Percentiles rank a stretch among this genome's conserved stretches.
phyloP scores from a whole-genome alignment of 116 monocot genomes.

The Cymodocea nodosa region DNA sequence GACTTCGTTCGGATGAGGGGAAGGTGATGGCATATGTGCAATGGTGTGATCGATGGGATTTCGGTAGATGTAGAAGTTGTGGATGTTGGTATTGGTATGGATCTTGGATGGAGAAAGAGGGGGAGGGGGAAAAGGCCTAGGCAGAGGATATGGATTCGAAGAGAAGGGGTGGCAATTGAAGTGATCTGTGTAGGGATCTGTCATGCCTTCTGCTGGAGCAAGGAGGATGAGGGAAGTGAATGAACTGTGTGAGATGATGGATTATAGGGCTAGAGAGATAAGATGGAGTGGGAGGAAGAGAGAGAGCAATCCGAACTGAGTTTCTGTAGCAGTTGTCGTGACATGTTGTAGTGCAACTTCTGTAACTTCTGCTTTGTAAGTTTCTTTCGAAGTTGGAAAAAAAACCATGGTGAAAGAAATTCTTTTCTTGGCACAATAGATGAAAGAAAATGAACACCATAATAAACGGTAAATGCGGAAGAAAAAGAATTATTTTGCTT shows the following conservation, averaged over 20 bases:
- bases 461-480: too few species aligned
- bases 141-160: slow-evolving; percentile 21
- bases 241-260: not conserved
- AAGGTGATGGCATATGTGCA: slow-evolving; percentile 11
- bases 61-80: not conserved
- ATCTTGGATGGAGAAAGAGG: slow-evolving; percentile 5
- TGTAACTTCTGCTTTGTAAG: too few species aligned
- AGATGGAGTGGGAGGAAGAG: not conserved
- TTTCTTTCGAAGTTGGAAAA: too few species aligned
- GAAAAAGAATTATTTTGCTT: too few species aligned
- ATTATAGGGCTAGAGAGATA: not conserved
- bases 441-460: too few species aligned
- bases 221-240: not conserved
- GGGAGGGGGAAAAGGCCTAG: slow-evolving; percentile 5
- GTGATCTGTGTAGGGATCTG: slow-evolving; percentile 42
- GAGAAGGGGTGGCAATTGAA: slow-evolving; percentile 31
- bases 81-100: slow-evolving; percentile 2
- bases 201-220: slow-evolving; percentile 16
- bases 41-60: slow-evolving; percentile 11
- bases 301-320: slow-evolving; percentile 3
- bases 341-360: too few species aligned
- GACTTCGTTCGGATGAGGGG: slow-evolving; percentile 24
- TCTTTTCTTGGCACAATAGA: too few species aligned
- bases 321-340: not conserved
- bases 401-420: too few species aligned